Evolutionary conservation across 2,329 filamentous ascomycete species (phyloP).

Genomic region (Talaromyces piceae): DNA sequence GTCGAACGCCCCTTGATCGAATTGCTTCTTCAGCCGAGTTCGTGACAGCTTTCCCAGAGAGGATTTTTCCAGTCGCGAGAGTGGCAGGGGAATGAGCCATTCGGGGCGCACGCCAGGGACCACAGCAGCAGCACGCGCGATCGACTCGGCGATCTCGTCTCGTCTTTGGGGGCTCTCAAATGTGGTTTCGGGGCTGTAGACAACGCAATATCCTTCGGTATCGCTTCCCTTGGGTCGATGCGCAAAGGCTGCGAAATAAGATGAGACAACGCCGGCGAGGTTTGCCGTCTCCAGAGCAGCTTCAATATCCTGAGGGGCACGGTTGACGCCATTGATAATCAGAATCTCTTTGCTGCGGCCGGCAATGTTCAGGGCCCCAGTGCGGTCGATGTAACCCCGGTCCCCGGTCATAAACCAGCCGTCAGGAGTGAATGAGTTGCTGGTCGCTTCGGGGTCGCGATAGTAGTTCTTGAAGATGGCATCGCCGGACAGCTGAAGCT

Average conservation of each 20-base stretch:
- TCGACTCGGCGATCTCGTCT: slow-evolving; percentile 16
- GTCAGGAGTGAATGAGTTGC: slow-evolving; percentile 14
- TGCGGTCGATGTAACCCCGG: slow-evolving; percentile 22
- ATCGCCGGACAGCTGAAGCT: slow-evolving; percentile 5
- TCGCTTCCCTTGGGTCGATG: slow-evolving; percentile 15
- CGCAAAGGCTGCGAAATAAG: slow-evolving; percentile 32
- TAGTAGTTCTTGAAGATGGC: slow-evolving; percentile 18
- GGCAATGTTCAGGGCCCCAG: slow-evolving; percentile 30
- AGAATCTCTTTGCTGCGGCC: slow-evolving; percentile 34
- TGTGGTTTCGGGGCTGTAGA: slow-evolving; percentile 25
- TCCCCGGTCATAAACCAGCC: slow-evolving; percentile 21
- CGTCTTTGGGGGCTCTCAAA: slow-evolving; percentile 17
- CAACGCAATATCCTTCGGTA: slow-evolving; percentile 31
- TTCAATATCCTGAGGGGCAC: slow-evolving; percentile 27
- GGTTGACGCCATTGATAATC: slow-evolving; percentile 39
- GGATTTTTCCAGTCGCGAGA: slow-evolving; percentile 24
- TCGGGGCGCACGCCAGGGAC: slow-evolving; percentile 17
- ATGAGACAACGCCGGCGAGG: slow-evolving; percentile 18
- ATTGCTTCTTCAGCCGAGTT: slow-evolving; percentile 23
- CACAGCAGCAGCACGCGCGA: slow-evolving; percentile 17
- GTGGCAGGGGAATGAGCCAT: slow-evolving; percentile 20
- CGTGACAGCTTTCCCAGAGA: slow-evolving; percentile 37
- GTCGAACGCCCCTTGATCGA: slow-evolving; percentile 22
- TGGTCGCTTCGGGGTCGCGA: slow-evolving; percentile 13
- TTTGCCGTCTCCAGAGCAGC: slow-evolving; percentile 25